phyloP scores from a whole-genome alignment of 1,284 basidiomycete species.

The Puccinia polysora region DNA sequence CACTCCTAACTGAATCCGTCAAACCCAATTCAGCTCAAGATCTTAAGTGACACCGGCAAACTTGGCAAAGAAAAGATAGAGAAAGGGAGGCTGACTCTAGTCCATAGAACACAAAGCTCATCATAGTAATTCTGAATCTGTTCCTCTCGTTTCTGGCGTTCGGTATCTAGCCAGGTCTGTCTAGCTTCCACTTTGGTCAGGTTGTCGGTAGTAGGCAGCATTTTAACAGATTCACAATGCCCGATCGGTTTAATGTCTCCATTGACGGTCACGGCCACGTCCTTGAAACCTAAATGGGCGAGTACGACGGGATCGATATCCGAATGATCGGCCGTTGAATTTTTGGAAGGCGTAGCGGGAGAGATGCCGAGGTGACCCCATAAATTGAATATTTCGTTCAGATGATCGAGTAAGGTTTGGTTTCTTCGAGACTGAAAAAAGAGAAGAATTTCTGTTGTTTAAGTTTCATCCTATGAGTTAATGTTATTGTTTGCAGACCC shows the following conservation, averaged over 20 bases:
- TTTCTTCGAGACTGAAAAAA: conserved; percentile 14
- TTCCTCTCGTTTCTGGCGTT: conserved; percentile 57
- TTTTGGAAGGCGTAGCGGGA: conserved; percentile 5
- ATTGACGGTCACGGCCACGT: conserved; percentile 19
- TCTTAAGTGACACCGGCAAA: too few species aligned
- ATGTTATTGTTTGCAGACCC: background rate
- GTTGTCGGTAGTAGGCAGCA: conserved; percentile 28
- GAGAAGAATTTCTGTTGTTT: background rate
- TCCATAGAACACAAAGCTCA: conserved; percentile 75
- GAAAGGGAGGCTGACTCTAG: conserved; percentile 49
- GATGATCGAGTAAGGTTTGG: background rate
- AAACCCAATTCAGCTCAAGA: background rate
- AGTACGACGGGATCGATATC: conserved; percentile 27
- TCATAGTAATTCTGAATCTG: conserved; percentile 81
- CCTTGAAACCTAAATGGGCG: conserved; percentile 21
- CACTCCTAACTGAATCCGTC: conserved; percentile 61
- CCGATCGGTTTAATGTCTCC: conserved; percentile 22
- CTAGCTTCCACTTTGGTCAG: background rate
- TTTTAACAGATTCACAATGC: conserved; percentile 13
- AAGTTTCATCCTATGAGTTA: background rate
- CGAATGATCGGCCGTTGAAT: background rate
- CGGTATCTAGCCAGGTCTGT: conserved; percentile 11
- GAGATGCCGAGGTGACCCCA: conserved; percentile 38
- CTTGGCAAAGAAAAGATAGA: background rate
- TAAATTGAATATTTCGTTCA: conserved; percentile 26